Percentiles rank a stretch among this genome's conserved stretches.
These are phyloP conservation scores for Biancaea sappan DNA, from an alignment of 306 rosid species.

Conservation along the genomic window DNA sequence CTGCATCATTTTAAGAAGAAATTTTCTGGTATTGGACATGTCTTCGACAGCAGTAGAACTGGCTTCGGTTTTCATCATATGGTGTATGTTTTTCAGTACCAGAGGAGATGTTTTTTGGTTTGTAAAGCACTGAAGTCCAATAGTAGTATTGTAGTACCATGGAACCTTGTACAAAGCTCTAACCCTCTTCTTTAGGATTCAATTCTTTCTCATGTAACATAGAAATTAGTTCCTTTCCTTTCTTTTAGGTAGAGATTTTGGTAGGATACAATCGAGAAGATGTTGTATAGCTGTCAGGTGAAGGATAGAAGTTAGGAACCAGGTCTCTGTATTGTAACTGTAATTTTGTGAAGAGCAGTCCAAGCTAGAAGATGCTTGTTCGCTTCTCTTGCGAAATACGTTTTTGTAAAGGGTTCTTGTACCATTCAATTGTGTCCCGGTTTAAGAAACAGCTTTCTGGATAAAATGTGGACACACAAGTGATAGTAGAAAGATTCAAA, in stretches of 20 bases:
- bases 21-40: constrained; percentile 34
- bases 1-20: constrained; percentile 28
- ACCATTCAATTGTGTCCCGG: constrained; percentile 16
- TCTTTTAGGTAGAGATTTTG: constrained; percentile 46
- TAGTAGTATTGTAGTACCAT: constrained; percentile 31
- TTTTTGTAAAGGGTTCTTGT: constrained; percentile 30
- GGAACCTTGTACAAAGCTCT: constrained; percentile 74
- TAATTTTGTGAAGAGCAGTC: constrained; percentile 51
- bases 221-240: constrained; percentile 45
- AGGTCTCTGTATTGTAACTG: constrained; percentile 59
- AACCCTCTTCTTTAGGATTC: constrained; percentile 64
- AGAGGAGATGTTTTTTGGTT: constrained; percentile 49
- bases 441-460: constrained; percentile 17
- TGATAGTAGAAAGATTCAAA: background rate
- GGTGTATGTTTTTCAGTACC: constrained; percentile 40
- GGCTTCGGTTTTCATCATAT: constrained; percentile 46
- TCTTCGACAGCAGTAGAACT: constrained; percentile 35
- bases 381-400: constrained; percentile 35
- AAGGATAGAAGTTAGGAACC: constrained; percentile 58
- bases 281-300: constrained; percentile 68
- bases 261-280: constrained; percentile 50
- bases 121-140: constrained; percentile 51
- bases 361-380: constrained; percentile 43
- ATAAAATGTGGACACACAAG: background rate
- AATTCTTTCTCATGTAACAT: constrained; percentile 69